Percentiles rank a stretch among this genome's conserved stretches.
phyloP scores from a whole-genome alignment of 352 stramenopile species.

The Thraustochytrium sp. region DNA sequence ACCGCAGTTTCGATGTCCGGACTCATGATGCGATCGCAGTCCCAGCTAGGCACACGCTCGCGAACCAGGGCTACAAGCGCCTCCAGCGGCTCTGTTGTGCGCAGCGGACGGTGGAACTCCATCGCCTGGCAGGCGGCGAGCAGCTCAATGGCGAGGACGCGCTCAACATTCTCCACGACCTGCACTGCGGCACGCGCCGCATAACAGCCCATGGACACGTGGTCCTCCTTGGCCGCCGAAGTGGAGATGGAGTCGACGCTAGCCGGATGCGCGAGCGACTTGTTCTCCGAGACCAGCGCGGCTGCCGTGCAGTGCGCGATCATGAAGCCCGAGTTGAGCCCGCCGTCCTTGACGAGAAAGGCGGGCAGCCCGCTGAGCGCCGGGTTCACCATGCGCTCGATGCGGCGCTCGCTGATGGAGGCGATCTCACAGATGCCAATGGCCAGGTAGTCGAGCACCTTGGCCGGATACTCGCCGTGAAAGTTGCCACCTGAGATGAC shows the following conservation, averaged over 20 bases:
- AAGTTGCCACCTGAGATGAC: slow-evolving; percentile 82
- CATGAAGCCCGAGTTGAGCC: slow-evolving; percentile 81
- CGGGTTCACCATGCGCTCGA: slow-evolving; percentile 76
- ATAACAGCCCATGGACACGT: slow-evolving; percentile 78
- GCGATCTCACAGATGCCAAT: slow-evolving; percentile 75
- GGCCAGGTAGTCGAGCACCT: slow-evolving; percentile 77
- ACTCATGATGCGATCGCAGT: slow-evolving; percentile 75
- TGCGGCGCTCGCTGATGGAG: slow-evolving; percentile 71
- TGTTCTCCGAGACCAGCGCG: slow-evolving; percentile 77
- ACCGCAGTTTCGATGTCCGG: slow-evolving; percentile 75
- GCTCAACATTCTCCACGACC: slow-evolving; percentile 75
- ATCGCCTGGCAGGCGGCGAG: slow-evolving; percentile 75
- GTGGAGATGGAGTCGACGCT: slow-evolving; percentile 80
- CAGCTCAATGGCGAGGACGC: slow-evolving; percentile 75
- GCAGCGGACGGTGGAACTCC: slow-evolving; percentile 69
- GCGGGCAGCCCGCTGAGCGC: slow-evolving; percentile 71
- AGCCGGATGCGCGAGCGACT: slow-evolving; percentile 73
- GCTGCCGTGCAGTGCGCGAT: slow-evolving; percentile 77
- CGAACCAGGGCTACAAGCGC: slow-evolving; percentile 67
- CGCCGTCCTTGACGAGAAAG: slow-evolving; percentile 73
- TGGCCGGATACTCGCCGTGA: slow-evolving; percentile 78
- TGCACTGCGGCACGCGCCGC: slow-evolving; percentile 70
- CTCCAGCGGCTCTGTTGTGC: slow-evolving; percentile 69
- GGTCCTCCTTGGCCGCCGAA: slow-evolving; percentile 74
- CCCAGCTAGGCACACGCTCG: slow-evolving; percentile 50